Percentiles rank a stretch among this genome's conserved stretches.
These are phyloP conservation scores for Inga leiocalycina DNA, from an alignment of 306 rosid species.

Conservation along the genomic window DNA sequence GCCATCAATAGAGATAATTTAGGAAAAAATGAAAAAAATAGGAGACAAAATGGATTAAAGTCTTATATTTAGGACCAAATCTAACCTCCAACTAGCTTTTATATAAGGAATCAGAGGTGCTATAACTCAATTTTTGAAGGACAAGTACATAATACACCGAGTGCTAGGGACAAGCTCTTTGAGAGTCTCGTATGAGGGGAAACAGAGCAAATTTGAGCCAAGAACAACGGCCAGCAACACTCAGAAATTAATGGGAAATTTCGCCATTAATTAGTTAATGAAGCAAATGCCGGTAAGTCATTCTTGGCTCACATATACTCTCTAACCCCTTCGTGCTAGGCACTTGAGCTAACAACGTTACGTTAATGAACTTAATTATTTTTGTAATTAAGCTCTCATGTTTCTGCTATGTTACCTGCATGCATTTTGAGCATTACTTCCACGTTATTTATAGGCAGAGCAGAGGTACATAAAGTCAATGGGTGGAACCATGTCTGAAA, in stretches of 20 bases:
- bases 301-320: constrained; percentile 35
- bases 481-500: background rate
- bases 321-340: constrained; percentile 15
- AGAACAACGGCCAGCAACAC: constrained; percentile 8
- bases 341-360: background rate
- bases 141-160: no score
- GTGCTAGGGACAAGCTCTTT: background rate
- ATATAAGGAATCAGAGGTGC: no score
- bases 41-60: no score
- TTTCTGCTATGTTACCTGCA: background rate
- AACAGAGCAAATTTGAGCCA: constrained; percentile 31
- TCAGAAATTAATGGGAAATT: background rate
- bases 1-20: no score
- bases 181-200: constrained; percentile 25
- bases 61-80: no score
- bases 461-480: background rate
- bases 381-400: background rate
- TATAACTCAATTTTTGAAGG: no score
- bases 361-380: background rate
- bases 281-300: constrained; percentile 20
- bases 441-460: background rate
- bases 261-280: background rate
- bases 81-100: no score
- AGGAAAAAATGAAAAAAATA: no score
- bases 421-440: background rate